A percentile compares a stretch with the other conserved stretches of the same genome.
Conservation (phyloP, 164 flowering plant genomes). For the Tetracentron sinense region DNA sequence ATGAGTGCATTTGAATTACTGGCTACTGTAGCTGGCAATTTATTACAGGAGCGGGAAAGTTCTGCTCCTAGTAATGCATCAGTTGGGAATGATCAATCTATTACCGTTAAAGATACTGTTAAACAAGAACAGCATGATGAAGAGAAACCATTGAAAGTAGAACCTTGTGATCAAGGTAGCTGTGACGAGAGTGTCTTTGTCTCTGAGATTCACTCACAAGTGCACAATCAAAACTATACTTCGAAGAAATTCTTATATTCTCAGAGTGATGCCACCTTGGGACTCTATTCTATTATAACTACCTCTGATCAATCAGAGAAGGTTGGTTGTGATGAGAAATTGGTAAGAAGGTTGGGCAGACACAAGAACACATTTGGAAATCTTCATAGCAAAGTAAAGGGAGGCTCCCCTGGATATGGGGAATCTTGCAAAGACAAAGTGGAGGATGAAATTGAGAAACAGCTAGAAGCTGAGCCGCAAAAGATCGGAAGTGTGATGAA, state of each 20-base stretch:
- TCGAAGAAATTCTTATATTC: conserved; percentile 23
- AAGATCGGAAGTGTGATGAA: conserved; percentile 19
- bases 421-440: conserved; percentile 29
- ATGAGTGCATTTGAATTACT: too few species aligned
- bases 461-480: conserved; percentile 20
- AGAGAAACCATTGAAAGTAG: conserved; percentile 35
- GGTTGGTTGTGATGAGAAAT: conserved; percentile 27
- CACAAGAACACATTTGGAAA: conserved; percentile 30
- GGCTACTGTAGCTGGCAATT: too few species aligned
- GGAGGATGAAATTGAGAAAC: conserved; percentile 24
- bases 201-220: conserved; percentile 30
- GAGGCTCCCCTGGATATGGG: conserved; percentile 20
- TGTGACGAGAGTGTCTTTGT: conserved; percentile 25
- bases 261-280: conserved; percentile 24
- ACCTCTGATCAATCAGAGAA: conserved; percentile 42
- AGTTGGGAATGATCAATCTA: conserved; percentile 23
- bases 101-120: conserved; percentile 17
- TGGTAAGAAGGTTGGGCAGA: conserved; percentile 28
- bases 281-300: conserved; percentile 31
- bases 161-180: conserved; percentile 43
- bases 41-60: too few species aligned
- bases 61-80: too few species aligned
- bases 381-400: conserved; percentile 23
- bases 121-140: conserved; percentile 31
- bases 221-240: conserved; percentile 11